These are phyloP conservation scores for Abortiporus biennis DNA, from an alignment of 1,284 basidiomycete species.

Conservation along the genomic window DNA sequence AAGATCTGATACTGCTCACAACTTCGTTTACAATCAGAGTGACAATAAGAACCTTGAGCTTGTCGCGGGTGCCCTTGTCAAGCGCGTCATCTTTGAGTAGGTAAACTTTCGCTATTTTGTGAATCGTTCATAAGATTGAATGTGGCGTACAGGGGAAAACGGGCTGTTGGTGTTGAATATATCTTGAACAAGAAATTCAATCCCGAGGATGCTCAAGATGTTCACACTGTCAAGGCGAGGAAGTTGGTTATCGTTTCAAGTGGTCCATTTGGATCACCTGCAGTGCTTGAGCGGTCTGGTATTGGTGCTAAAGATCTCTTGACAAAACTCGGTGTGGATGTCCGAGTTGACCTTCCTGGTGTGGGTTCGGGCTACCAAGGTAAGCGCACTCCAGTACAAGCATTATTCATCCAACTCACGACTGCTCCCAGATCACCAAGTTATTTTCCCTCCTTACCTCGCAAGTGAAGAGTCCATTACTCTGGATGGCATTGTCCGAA, in stretches of 20 bases:
- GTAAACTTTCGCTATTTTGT: too few species aligned
- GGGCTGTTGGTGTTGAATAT: conserved; percentile 55
- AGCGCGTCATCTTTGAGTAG: conserved; percentile 22
- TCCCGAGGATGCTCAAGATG: conserved; percentile 16
- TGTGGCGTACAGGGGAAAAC: conserved; percentile 18
- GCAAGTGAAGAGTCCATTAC: conserved; percentile 35
- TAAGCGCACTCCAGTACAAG: conserved; percentile 14
- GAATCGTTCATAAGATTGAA: too few species aligned
- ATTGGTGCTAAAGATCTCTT: conserved; percentile 29
- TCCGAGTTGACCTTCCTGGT: conserved; percentile 44
- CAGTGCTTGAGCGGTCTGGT: conserved; percentile 41
- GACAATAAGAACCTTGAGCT: conserved; percentile 20
- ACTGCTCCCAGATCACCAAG: conserved; percentile 38
- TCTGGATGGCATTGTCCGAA: conserved; percentile 33
- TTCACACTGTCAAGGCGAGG: conserved; percentile 29
- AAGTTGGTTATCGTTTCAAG: conserved; percentile 42
- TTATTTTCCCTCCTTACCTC: conserved; percentile 28
- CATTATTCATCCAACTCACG: not conserved
- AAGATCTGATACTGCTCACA: conserved; percentile 52
- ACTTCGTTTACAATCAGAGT: conserved; percentile 48
- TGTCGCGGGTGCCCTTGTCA: conserved; percentile 19
- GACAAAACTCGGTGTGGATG: conserved; percentile 30
- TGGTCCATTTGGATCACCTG: conserved; percentile 50
- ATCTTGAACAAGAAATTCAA: conserved; percentile 28
- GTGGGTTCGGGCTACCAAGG: conserved; percentile 54